Evolutionary conservation across 2,329 filamentous ascomycete species (phyloP), one percentile per base, ranked within the genome.

Genomic region (Colletotrichum sansevieriae): DNA sequence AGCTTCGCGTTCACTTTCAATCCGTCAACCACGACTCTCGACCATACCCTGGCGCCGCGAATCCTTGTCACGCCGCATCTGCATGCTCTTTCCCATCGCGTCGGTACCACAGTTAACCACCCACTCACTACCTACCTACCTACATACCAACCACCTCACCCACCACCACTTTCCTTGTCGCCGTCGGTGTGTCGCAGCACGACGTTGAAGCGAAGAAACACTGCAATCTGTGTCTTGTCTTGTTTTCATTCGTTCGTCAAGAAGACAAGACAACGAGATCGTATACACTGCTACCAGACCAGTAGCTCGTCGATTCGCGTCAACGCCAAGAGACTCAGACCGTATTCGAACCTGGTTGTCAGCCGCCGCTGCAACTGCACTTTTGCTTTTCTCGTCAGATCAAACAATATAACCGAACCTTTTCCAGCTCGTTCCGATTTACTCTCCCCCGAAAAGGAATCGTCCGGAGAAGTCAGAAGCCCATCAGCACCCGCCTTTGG

Each of bases 71-170:
- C 29, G 33, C 52, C 20, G 18, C 13, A 29, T 41, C 20, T 39
- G 22, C 25, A 44, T 37, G 25, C 52, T 58, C 47, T 51, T 29
- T 46, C 39, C 29, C 44, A 68, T 46, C 65, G 65, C 65, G 65
- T 68, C 65, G 41, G 43, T 47, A 65, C 52, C 61, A 54, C 60
- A 25, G n/a, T 54, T 39, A 58, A 22, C 61, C 65, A 41, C 39
- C 37, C 29, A 29, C 29, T 29, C 1, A 3, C 29, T 29, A 29
- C 29, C 29, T 29, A 29, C 29, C 8, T 29, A 29, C 29, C 29
- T 29, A 29, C 29, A 29, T 29, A 8, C 29, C 29, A 29, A 29
- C 29, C 29, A 29, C 29, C 29, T 29, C 29, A 8, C 29, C 29
- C 20, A 22, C n/a, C 20, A 13, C n/a, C 18, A 6, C 22, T 29